These are phyloP conservation scores for Cubamyces sp. DNA, from an alignment of 768 basidiomycete species.

Conservation along the genomic window DNA sequence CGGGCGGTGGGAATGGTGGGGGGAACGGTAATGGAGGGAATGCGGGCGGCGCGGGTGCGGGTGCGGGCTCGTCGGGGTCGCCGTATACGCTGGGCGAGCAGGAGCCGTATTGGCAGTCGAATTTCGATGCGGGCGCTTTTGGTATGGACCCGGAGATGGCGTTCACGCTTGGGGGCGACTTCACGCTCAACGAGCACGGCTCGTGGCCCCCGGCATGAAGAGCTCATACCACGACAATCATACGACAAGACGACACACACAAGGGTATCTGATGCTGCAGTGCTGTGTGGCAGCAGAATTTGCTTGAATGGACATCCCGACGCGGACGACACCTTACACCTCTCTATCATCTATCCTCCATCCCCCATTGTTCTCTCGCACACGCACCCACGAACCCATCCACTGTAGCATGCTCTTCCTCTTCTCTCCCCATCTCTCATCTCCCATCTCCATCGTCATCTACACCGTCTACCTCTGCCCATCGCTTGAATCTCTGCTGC, in stretches of 20 bases:
- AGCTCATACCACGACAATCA: too few relatives aligned
- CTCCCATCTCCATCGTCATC: background rate
- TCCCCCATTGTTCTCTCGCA: background rate
- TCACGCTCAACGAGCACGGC: slow-evolving; percentile 26
- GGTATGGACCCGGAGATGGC: slow-evolving; percentile 78
- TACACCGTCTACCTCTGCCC: background rate
- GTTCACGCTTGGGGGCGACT: slow-evolving; percentile 55
- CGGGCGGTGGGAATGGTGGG: background rate
- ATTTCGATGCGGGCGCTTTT: slow-evolving; percentile 74
- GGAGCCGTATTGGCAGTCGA: slow-evolving; percentile 52
- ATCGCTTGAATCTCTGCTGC: background rate
- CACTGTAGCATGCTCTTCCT: slow-evolving; percentile 6
- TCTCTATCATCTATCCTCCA: background rate
- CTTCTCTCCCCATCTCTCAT: background rate
- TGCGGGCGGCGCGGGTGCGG: too few relatives aligned
- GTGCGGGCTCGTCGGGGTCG: background rate
- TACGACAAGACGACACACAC: too few relatives aligned
- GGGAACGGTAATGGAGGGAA: too few relatives aligned
- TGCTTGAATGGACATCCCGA: background rate
- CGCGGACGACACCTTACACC: background rate
- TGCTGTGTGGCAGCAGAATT: background rate
- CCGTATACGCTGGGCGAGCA: slow-evolving; percentile 36
- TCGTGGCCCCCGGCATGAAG: background rate
- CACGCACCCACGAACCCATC: background rate
- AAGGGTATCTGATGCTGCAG: too few relatives aligned